Percentiles rank a stretch among this genome's conserved stretches.
These are phyloP conservation scores for Vitis rupestris DNA, from an alignment of 164 flowering plant species.

Conservation along the genomic window DNA sequence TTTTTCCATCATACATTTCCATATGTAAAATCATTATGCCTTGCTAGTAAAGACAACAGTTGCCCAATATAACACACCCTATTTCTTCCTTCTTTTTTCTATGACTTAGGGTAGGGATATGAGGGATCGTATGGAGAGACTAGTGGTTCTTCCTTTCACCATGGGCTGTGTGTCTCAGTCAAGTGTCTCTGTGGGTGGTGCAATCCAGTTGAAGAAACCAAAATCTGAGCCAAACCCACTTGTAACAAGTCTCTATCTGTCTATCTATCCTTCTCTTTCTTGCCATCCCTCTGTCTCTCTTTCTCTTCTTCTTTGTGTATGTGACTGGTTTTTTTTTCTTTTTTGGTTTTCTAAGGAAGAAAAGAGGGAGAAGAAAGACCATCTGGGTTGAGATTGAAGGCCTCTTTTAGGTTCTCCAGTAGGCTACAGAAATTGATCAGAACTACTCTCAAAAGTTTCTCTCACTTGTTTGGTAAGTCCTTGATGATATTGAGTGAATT, in stretches of 20 bases:
- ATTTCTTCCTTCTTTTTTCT: too few species aligned
- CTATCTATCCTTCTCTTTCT: neutral
- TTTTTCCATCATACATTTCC: neutral
- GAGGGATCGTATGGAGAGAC: slow-evolving; percentile 51
- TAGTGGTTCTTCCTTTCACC: slow-evolving; percentile 57
- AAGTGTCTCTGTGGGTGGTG: slow-evolving; percentile 33
- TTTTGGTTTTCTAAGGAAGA: slow-evolving; percentile 8
- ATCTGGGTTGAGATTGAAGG: slow-evolving; percentile 10
- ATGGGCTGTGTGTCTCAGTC: slow-evolving; percentile 58
- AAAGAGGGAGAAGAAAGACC: slow-evolving; percentile 15
- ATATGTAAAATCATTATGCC: slow-evolving; percentile 12
- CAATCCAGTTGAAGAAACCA: slow-evolving; percentile 25
- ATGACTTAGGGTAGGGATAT: neutral
- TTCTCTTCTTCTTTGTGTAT: neutral
- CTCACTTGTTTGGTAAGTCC: slow-evolving; percentile 29
- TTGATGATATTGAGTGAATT: neutral
- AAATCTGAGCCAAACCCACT: slow-evolving; percentile 19
- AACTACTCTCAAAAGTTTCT: slow-evolving; percentile 23
- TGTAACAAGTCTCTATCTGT: slow-evolving; percentile 10
- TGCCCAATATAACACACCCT: neutral
- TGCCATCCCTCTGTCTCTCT: neutral
- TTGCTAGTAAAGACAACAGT: slow-evolving; percentile 17
- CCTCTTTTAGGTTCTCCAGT: slow-evolving; percentile 6
- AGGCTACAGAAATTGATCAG: slow-evolving; percentile 24
- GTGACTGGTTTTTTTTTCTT: neutral